These are phyloP conservation scores for Diaporthe batatas DNA, from an alignment of 2,329 filamentous ascomycete species.

Conservation along the genomic window DNA sequence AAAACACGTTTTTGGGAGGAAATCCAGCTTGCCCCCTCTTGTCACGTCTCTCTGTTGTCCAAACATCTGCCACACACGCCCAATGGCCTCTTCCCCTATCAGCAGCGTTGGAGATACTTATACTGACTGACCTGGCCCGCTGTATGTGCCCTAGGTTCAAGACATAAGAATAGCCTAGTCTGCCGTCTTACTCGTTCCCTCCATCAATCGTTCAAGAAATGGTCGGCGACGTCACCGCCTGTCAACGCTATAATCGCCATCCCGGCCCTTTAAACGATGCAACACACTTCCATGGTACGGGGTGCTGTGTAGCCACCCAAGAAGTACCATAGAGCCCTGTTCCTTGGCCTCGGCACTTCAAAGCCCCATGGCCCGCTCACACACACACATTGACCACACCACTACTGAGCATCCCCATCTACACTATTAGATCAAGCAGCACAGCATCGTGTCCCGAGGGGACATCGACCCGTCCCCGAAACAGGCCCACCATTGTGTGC, in stretches of 20 bases:
- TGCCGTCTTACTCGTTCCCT: background rate
- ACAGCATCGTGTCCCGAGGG: background rate
- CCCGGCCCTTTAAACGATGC: slow-evolving; percentile 21
- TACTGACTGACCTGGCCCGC: background rate
- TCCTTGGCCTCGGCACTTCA: slow-evolving; percentile 15
- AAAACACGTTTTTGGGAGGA: slow-evolving; percentile 2
- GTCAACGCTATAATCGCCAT: slow-evolving; percentile 19
- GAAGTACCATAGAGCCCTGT: background rate
- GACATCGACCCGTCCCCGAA: slow-evolving; percentile 9
- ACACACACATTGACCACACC: slow-evolving; percentile 1
- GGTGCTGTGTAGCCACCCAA: background rate
- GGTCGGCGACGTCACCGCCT: slow-evolving; percentile 10
- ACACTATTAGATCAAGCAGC: slow-evolving; percentile 1
- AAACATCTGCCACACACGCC: background rate
- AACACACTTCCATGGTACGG: background rate
- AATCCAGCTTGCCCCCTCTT: background rate
- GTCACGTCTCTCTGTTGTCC: background rate
- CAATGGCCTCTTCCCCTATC: background rate
- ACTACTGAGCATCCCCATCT: background rate
- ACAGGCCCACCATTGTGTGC: background rate
- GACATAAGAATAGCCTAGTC: background rate
- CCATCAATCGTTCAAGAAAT: background rate
- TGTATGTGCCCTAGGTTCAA: no score
- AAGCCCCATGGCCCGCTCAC: background rate
- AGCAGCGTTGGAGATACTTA: background rate